These are phyloP conservation scores for Abrus precatorius DNA, from an alignment of 306 rosid genomes.

Conservation along the genomic window DNA sequence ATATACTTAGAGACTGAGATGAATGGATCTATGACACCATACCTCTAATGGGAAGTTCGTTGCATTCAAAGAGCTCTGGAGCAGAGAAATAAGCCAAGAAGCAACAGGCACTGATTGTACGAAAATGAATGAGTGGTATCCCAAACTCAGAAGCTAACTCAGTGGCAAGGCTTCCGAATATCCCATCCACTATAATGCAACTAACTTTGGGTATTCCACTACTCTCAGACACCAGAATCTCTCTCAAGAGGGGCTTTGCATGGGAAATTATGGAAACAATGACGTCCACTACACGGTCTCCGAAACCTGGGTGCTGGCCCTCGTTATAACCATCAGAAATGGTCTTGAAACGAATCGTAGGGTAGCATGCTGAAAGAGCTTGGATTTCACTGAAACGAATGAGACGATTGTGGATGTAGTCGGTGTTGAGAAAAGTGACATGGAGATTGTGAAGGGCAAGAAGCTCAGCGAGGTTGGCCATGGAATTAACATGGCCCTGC, in stretches of 20 bases:
- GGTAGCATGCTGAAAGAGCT: slow-evolving; percentile 39
- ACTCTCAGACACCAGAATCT: slow-evolving; percentile 29
- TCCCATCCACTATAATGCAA: slow-evolving; percentile 61
- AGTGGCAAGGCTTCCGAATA: slow-evolving; percentile 38
- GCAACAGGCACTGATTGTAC: slow-evolving; percentile 52
- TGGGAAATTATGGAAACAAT: not conserved
- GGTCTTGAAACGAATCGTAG: slow-evolving; percentile 55
- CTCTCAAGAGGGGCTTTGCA: slow-evolving; percentile 47
- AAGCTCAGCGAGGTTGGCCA: slow-evolving; percentile 66
- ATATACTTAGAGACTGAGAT: too few relatives aligned
- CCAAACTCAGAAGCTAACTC: slow-evolving; percentile 29
- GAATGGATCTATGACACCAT: not conserved
- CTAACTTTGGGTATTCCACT: slow-evolving; percentile 30
- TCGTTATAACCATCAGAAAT: slow-evolving; percentile 47
- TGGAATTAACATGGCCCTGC: slow-evolving; percentile 60
- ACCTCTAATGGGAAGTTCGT: slow-evolving; percentile 67
- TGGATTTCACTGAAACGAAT: slow-evolving; percentile 36
- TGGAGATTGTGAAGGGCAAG: slow-evolving; percentile 45
- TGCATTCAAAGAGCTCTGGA: slow-evolving; percentile 46
- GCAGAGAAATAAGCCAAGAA: slow-evolving; percentile 57
- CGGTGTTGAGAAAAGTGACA: slow-evolving; percentile 61
- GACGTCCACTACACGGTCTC: not conserved
- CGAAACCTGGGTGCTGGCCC: slow-evolving; percentile 46
- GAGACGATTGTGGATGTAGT: slow-evolving; percentile 48
- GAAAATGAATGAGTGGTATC: slow-evolving; percentile 55